Evolutionary conservation across 257 asterid species (phyloP).

Genomic region (Galeopsis tetrahit): DNA sequence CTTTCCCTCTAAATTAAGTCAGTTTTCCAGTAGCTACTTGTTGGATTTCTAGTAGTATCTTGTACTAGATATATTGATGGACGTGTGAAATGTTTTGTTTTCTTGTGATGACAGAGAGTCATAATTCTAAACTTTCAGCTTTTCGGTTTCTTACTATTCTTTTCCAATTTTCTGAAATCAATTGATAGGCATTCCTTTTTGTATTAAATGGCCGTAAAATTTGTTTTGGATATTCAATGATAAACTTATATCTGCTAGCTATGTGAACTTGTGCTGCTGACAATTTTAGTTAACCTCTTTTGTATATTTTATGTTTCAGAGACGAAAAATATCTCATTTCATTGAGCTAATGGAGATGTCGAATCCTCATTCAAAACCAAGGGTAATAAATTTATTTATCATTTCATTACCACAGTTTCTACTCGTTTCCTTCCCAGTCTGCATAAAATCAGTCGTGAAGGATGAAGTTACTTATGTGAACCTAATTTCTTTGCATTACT

Average conservation of each 20-base stretch:
- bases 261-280: background rate
- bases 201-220: no score
- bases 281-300: constrained; percentile 19
- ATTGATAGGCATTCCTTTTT: background rate
- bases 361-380: constrained; percentile 78
- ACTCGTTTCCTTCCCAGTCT: background rate
- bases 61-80: constrained; percentile 19
- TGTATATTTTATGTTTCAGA: constrained; percentile 48
- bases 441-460: background rate
- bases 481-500: no score
- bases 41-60: background rate
- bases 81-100: constrained; percentile 1
- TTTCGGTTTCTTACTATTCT: background rate
- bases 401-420: background rate
- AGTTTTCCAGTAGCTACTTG: background rate
- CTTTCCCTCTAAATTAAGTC: constrained; percentile 10
- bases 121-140: background rate
- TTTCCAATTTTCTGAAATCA: background rate
- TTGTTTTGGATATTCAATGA: background rate
- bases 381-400: constrained; percentile 50
- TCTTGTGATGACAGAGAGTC: background rate
- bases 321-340: constrained; percentile 82
- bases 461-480: no score
- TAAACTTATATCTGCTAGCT: background rate
- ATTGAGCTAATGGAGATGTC: constrained; percentile 92